phyloP scores from a whole-genome alignment of 208 protist species.

The Acanthamoeba healyi region DNA sequence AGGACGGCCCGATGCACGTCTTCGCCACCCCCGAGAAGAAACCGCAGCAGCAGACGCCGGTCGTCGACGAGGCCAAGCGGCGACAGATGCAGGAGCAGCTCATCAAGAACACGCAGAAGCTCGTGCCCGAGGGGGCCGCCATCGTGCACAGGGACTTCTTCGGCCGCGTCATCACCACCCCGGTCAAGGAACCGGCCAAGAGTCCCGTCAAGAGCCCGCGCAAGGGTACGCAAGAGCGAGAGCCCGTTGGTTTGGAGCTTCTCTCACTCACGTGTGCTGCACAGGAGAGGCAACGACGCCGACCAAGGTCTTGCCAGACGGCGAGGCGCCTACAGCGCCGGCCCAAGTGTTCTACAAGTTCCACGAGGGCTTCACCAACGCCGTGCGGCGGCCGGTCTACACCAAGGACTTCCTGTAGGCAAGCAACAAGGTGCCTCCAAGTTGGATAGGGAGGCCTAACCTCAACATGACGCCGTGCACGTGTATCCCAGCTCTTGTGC shows the following conservation, averaged over 20 bases:
- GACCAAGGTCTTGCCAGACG: background rate
- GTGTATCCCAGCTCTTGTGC: too few relatives aligned
- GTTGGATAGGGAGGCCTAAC: too few relatives aligned
- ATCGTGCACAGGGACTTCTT: constrained; percentile 16
- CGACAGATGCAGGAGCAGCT: constrained; percentile 1
- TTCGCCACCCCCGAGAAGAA: constrained; percentile 14
- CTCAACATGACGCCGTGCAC: too few relatives aligned
- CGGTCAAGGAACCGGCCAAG: background rate
- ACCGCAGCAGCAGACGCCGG: background rate
- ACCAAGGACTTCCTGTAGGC: constrained; percentile 46
- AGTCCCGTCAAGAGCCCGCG: constrained; percentile 54
- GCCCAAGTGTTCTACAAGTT: constrained; percentile 56
- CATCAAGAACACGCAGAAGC: background rate
- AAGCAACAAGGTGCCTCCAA: background rate
- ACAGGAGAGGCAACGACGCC: background rate
- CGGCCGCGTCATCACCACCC: background rate
- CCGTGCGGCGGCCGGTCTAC: constrained; percentile 68
- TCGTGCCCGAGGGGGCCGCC: constrained; percentile 1
- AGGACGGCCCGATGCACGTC: background rate
- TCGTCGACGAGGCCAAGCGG: background rate
- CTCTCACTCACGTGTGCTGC: too few relatives aligned
- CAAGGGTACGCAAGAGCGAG: background rate
- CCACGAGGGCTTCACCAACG: constrained; percentile 76
- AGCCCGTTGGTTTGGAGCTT: background rate
- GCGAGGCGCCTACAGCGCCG: background rate